Evolutionary conservation across 2,329 filamentous ascomycete genomes (phyloP).

Genomic region (Colletotrichum spaethianum): DNA sequence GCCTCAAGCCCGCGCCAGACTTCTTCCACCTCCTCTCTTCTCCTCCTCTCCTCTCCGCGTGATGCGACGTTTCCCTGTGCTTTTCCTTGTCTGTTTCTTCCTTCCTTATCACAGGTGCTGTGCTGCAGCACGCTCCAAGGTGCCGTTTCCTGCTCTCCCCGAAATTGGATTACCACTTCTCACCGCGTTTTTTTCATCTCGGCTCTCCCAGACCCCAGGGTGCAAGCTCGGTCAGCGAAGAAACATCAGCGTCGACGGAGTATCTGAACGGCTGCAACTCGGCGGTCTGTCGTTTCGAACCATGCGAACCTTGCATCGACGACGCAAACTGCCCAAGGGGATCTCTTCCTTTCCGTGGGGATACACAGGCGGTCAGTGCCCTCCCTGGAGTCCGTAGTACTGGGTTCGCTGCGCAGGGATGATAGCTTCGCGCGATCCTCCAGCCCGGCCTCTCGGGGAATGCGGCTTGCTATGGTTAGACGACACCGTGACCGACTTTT

Average conservation of each 20-base stretch:
- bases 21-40: neutral
- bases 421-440: conserved; percentile 22
- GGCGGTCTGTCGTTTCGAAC: conserved; percentile 11
- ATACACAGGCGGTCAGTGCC: conserved; percentile 33
- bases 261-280: conserved; percentile 20
- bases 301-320: conserved; percentile 19
- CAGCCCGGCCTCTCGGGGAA: conserved; percentile 32
- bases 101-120: neutral
- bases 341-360: conserved; percentile 27
- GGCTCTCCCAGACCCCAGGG: neutral
- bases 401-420: conserved; percentile 29
- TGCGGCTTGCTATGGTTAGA: conserved; percentile 24
- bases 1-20: neutral
- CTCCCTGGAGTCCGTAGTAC: conserved; percentile 23
- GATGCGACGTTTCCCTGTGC: neutral
- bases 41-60: neutral
- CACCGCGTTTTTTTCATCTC: conserved; percentile 20
- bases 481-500: conserved; percentile 5
- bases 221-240: conserved; percentile 4
- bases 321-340: conserved; percentile 28
- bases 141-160: conserved; percentile 14
- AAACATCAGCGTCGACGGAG: conserved; percentile 15
- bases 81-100: neutral
- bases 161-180: conserved; percentile 4
- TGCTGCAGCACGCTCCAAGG: neutral